Conservation (phyloP, 257 asterid genomes). For the Rhazya stricta region DNA sequence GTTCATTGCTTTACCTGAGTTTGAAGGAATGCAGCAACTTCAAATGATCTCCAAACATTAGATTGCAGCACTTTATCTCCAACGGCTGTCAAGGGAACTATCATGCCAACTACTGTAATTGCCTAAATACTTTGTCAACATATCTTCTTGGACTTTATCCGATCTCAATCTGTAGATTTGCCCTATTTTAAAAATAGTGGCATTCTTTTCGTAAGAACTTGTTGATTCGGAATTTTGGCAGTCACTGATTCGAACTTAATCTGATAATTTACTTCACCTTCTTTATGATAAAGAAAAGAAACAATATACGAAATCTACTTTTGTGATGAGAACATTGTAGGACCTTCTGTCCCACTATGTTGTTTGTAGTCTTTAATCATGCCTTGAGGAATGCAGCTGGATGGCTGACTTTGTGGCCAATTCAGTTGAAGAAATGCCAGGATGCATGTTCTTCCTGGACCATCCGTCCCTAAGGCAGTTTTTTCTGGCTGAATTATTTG, state of each 20-base stretch:
- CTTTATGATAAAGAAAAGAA: neutral
- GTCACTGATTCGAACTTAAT: neutral
- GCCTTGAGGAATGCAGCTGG: slow-evolving; percentile 47
- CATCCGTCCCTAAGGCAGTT: slow-evolving; percentile 24
- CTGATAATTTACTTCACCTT: neutral
- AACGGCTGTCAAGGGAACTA: neutral
- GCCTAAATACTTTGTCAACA: neutral
- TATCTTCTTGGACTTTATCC: neutral
- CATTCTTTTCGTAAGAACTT: neutral
- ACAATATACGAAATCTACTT: neutral
- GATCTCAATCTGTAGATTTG: neutral
- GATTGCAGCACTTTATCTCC: neutral
- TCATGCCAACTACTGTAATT: neutral
- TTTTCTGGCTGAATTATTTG: slow-evolving; percentile 31
- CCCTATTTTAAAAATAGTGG: neutral
- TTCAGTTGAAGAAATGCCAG: slow-evolving; percentile 29
- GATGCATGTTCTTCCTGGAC: slow-evolving; percentile 43
- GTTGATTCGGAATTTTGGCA: neutral
- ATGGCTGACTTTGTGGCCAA: slow-evolving; percentile 45
- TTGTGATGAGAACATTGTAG: slow-evolving; percentile 26
- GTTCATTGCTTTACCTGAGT: neutral
- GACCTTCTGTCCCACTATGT: slow-evolving; percentile 25
- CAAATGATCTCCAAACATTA: neutral
- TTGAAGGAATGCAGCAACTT: neutral
- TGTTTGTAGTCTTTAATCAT: slow-evolving; percentile 26